Conservation (phyloP, 345 rosid species). For the Gossypium arboreum region DNA sequence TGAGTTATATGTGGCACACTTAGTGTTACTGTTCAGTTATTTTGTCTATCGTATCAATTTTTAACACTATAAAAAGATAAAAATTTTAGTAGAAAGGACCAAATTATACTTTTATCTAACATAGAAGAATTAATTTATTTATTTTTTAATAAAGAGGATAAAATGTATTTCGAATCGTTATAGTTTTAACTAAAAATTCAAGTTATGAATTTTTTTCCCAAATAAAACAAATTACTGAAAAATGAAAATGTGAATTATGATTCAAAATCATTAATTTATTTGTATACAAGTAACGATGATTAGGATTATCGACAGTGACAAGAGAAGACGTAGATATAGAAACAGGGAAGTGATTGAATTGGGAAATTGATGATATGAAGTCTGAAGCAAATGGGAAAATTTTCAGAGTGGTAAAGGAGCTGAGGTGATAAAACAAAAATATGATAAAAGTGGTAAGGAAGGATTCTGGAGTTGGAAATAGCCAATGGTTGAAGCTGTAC, state of each 20-base stretch:
- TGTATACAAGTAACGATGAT: not conserved
- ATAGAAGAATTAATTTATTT: no score
- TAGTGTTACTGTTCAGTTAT: accelerated
- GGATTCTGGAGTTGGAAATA: conserved; percentile 3
- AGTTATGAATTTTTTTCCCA: no score
- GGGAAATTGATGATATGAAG: not conserved
- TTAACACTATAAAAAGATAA: no score
- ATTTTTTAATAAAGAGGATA: accelerated
- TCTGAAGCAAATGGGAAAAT: not conserved
- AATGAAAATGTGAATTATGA: no score
- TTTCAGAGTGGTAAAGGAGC: not conserved
- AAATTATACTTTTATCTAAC: no score
- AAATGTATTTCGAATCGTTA: no score
- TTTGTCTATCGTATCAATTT: no score
- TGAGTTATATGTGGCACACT: no score
- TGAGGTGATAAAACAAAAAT: conserved; percentile 8
- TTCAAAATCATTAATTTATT: no score
- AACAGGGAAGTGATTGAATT: not conserved
- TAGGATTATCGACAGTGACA: not conserved
- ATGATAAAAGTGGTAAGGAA: not conserved
- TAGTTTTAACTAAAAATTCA: no score
- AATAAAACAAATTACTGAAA: no score
- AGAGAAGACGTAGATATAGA: not conserved
- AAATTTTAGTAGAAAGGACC: no score
- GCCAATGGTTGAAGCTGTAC: conserved; percentile 20